Evolutionary conservation across 257 asterid genomes (phyloP), one percentile per base, ranked within the genome.

Genomic region (Primulina eburnea): DNA sequence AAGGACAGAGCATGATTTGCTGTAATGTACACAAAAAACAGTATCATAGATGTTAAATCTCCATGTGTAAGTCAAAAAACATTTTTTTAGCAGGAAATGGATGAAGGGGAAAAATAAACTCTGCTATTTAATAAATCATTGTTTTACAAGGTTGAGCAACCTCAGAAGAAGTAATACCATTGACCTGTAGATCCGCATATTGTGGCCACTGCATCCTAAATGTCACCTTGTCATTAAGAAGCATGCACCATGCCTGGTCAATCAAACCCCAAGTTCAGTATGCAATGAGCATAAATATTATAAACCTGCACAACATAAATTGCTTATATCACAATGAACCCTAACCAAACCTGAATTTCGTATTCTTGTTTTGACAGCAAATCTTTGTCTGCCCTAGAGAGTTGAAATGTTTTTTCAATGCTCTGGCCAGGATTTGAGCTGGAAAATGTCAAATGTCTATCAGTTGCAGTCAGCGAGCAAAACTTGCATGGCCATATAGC

Each of bases 191-290:
- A 75, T 91, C 97, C 12, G 96, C 96, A 79, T 89, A 79, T 52
- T 85, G 97, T 71, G 96, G 97, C 97, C 97, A 94, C 82, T 90
- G 98, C 97, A 92, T 89, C 84, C 97, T 85, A 78, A 90, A 92
- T 20, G 82, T 78, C 73, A 90, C 98, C 87, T 92, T 90, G 88
- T 92, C 98, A 71, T 88, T 92, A 65, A 92, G 90, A 78, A 92
- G 97, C 94, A 90, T 90, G 86, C 96, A 88, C 97, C 96, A 89
- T 9, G 90, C 99, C 97, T 94, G 72, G 73, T 69, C 78, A 24
- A 84, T 26, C 64, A 60, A 26, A 74, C 32, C 73, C 24, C 70
- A 64, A 69, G 47, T 38, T 52, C 57, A 37, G 75, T 35, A 40
- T 64, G 65, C 68, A 60, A 70, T 53, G 29, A 35, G 70, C 62